Percentiles rank a stretch among this genome's conserved stretches.
phyloP scores from a whole-genome alignment of 2,329 filamentous ascomycete genomes.

The Pleurostoma richardsiae region DNA sequence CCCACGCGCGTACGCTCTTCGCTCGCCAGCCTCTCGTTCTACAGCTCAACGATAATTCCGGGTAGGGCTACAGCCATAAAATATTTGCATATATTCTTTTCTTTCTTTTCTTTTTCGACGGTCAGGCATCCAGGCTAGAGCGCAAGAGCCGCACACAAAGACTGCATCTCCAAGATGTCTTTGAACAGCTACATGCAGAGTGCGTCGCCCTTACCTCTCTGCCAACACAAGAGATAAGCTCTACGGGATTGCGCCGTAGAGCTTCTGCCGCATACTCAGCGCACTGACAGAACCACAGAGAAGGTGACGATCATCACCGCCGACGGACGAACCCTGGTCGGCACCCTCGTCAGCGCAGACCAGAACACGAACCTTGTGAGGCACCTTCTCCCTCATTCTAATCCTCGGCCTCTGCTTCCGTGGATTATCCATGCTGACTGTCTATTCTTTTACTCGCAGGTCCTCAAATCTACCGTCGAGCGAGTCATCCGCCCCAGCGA shows the following conservation, averaged over 20 bases:
- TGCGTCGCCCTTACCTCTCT: constrained; percentile 9
- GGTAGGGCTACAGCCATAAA: no score
- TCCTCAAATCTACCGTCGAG: constrained; percentile 78
- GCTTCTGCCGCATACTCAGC: not conserved
- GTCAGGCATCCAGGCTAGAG: no score
- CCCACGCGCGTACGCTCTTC: no score
- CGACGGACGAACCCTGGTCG: constrained; percentile 82
- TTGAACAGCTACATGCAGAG: constrained; percentile 25
- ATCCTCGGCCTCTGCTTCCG: not conserved
- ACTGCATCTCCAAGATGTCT: constrained; percentile 13
- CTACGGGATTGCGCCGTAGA: not conserved
- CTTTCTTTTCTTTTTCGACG: no score
- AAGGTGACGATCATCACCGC: constrained; percentile 88
- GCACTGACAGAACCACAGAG: constrained; percentile 46
- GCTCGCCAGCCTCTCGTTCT: no score
- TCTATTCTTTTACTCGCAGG: constrained; percentile 33
- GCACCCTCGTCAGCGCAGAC: constrained; percentile 80
- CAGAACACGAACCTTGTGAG: constrained; percentile 81
- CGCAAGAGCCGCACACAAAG: no score
- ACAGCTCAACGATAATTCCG: no score
- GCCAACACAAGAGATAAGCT: not conserved
- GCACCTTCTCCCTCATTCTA: not conserved
- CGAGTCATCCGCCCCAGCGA: constrained; percentile 84
- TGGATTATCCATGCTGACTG: not conserved
- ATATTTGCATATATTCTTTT: no score